A percentile compares a stretch with the other conserved stretches of the same genome.
Conservation (phyloP, 208 protist species). For the Crithidia fasciculata region DNA sequence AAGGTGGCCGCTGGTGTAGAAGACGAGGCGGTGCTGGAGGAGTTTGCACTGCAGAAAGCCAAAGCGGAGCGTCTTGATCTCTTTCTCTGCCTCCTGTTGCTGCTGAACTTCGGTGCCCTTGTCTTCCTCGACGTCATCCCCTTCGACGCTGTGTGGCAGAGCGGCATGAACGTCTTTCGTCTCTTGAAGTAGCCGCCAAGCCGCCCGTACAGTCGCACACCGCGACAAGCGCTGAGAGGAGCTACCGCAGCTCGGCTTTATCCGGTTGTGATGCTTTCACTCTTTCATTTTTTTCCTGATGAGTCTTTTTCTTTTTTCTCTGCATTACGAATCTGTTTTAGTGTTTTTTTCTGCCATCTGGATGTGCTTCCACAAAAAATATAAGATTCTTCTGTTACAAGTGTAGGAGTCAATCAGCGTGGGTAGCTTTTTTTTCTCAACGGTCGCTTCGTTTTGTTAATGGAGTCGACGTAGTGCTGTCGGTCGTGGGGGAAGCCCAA, state of each 20-base stretch:
- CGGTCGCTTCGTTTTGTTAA: too few relatives aligned
- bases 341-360: not conserved
- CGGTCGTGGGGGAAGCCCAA: too few relatives aligned
- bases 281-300: not conserved
- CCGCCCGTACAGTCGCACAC: too few relatives aligned
- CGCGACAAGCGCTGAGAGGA: too few relatives aligned
- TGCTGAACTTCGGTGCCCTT: slow-evolving; percentile 46
- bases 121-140: slow-evolving; percentile 51
- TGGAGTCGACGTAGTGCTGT: too few relatives aligned
- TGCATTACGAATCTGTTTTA: not conserved
- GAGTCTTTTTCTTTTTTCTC: not conserved
- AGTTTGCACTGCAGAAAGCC: slow-evolving; percentile 45
- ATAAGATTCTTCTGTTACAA: too few relatives aligned
- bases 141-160: slow-evolving; percentile 36
- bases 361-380: not conserved
- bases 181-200: slow-evolving; percentile 36
- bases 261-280: not conserved
- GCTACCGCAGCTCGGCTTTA: not conserved
- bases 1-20: not conserved
- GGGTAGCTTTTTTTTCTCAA: not conserved
- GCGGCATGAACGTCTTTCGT: slow-evolving; percentile 40
- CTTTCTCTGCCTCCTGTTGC: slow-evolving; percentile 38
- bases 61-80: slow-evolving; percentile 48
- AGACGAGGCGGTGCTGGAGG: slow-evolving; percentile 40
- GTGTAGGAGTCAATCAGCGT: too few relatives aligned